Base-by-base conservation (phyloP, 768 basidiomycete species). In the Hemileccinum impolitum region DNA sequence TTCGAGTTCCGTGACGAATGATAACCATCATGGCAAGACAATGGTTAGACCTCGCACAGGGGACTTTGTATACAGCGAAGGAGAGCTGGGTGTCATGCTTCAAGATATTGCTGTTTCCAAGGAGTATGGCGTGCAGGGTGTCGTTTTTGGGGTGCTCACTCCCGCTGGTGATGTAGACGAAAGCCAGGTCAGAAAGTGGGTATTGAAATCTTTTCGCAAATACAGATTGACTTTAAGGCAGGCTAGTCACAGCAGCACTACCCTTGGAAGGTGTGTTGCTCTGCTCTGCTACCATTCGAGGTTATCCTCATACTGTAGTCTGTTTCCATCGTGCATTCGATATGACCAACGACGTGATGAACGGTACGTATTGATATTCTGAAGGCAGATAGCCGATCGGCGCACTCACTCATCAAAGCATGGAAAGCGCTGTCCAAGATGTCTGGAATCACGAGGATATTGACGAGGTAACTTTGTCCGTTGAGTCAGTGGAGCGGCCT, bases 241-340 rank as follows among this genome's bases (percentile, higher is more conserved):
- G 84, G 50, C 65, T 90, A 13, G 73, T 81, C 34, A 72, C 77
- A 44, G 78, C 78, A 50, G 79, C 84, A 34, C 55, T 70, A 17
- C 82, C 85, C 3, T 57, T 84, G 37, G 79, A 90, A 77, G 80
- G 88, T 85, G 43, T 49, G 58, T 41, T 44, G 2, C 34, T 23
- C 23, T 39, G 31, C 6, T 6, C 25, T 45, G 9, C 14, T 35
- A 38, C 30, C 12, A n/a, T 32, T 34, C 37, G 14, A 46, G 28
- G 21, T 31, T 34, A 31, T 36, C 32, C 37, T 48, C 42, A 28
- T 32, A n/a, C 21, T 43, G 19, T 39, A 89, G 88, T 86, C 37
- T 87, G 85, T 55, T 89, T 90, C 63, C 87, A 90, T 60, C 73
- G 87, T 47, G 88, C 87, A 26, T 83, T 90, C 53, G 89, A 90